phyloP scores from a whole-genome alignment of 1,284 basidiomycete genomes.

The Apiotrichum brassicae region DNA sequence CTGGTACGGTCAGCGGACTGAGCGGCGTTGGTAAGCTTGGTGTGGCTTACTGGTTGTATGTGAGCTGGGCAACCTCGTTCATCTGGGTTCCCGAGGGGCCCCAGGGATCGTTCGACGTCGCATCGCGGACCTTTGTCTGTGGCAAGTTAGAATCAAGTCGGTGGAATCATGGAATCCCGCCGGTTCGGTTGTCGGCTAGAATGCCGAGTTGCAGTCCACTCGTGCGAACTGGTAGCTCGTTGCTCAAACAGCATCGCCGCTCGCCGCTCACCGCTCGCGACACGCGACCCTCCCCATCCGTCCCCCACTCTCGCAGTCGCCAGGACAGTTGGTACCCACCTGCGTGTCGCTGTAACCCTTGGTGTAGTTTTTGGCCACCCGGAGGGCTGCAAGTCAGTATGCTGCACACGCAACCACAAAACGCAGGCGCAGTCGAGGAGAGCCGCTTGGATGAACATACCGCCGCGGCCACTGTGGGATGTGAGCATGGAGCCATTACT shows the following conservation, averaged over 20 bases:
- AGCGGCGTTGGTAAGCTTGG: neutral
- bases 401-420: no score
- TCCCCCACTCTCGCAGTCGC: no score
- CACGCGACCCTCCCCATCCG: no score
- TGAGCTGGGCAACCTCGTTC: slow-evolving; percentile 97
- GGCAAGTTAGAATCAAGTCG: neutral
- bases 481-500: slow-evolving; percentile 14
- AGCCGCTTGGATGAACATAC: slow-evolving; percentile 12
- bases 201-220: no score
- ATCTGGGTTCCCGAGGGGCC: slow-evolving; percentile 96
- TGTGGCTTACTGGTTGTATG: slow-evolving; percentile 83
- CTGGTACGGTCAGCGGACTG: slow-evolving; percentile 48
- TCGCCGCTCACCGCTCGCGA: no score
- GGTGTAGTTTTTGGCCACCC: slow-evolving; percentile 90
- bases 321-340: no score
- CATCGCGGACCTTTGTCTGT: slow-evolving; percentile 92
- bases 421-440: neutral
- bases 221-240: no score
- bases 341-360: slow-evolving; percentile 79
- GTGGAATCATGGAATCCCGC: no score
- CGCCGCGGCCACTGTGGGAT: slow-evolving; percentile 39
- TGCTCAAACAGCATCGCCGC: no score
- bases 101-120: slow-evolving; percentile 99
- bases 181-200: no score
- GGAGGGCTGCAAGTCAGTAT: slow-evolving; percentile 61